Evolutionary conservation across 495 filamentous ascomycete species (phyloP), one percentile per base, ranked within the genome.

Genomic region (Trichodelitschia bisporula): DNA sequence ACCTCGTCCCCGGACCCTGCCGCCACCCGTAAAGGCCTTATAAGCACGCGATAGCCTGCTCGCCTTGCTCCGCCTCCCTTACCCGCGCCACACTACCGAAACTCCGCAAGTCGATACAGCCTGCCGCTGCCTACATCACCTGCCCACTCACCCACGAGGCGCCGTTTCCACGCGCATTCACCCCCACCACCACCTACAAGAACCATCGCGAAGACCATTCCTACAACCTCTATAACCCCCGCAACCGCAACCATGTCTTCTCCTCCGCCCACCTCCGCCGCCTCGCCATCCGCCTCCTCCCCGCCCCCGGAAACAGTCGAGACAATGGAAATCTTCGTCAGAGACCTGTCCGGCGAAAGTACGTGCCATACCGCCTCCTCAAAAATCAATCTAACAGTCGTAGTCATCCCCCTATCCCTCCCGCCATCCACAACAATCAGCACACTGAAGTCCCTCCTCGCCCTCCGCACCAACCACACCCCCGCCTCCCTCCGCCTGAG

Each of bases 241-340:
- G 43, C 36, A 37, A 36, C 43, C 50, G 45, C 49, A 39, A n/a
- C n/a, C n/a, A n/a, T n/a, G n/a, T n/a, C n/a, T n/a, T n/a, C n/a
- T n/a, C n/a, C 48, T 38, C 44, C 41, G 31, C 46, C 45, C 40
- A 28, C 43, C 33, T 47, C 43, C 34, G 49, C 35, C 8, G 42
- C 42, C 28, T 31, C n/a, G n/a, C n/a, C n/a, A n/a, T n/a, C 29
- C 10, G 9, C 29, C 26, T 11, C 26, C 8, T 5, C 26, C 26
- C 8, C 26, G 10, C 18, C 29, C 8, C 10, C 14, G 20, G 5
- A 8, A 4, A 9, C 29, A 9, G 50, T 42, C 29, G 46, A 51
- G 6, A 54, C 49, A 2, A 57, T 62, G 45, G 56, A 60, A 40
- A 56, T 62, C 44, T 62, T 62, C 46, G 48, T 62, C 40, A 59